phyloP scores from a whole-genome alignment of 306 rosid species.

The Purshia tridentata region DNA sequence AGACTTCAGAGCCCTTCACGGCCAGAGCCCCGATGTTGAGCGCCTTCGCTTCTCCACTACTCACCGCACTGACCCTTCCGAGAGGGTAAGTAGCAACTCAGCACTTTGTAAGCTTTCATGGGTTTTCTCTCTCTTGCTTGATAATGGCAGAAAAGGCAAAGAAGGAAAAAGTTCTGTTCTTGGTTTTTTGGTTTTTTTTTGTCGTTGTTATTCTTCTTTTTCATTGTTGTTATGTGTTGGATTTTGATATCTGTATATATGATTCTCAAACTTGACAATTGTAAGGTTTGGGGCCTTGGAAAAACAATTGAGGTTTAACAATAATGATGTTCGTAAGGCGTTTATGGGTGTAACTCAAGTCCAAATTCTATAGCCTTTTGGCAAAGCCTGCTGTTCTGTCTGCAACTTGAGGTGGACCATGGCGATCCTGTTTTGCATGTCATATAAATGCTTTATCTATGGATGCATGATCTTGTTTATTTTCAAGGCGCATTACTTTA shows the following conservation, averaged over 20 bases:
- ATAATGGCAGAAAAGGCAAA: not conserved
- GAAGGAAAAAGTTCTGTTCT: not conserved
- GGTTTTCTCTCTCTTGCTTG: not conserved
- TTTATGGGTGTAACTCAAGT: not conserved
- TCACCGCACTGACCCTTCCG: conserved; percentile 60
- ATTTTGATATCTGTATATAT: not conserved
- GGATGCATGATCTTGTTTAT: not conserved
- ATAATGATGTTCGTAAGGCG: not conserved
- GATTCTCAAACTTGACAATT: not conserved
- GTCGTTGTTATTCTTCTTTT: not conserved
- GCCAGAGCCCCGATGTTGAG: conserved; percentile 53
- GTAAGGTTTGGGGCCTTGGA: not conserved
- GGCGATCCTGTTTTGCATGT: not conserved
- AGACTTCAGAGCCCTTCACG: conserved; percentile 55
- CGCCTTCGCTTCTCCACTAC: conserved; percentile 70
- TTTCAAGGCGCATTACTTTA: not conserved
- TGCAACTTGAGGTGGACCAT: not conserved
- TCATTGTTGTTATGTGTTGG: not conserved
- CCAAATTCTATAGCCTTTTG: too few relatives aligned
- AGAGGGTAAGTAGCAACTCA: conserved; percentile 36
- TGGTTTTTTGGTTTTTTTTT: too few relatives aligned
- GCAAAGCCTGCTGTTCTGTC: not conserved
- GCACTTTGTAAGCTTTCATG: not conserved
- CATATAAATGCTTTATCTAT: not conserved
- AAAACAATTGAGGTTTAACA: not conserved